These are phyloP conservation scores for Talaromyces sp. DNA, from an alignment of 2,329 filamentous ascomycete species.

Conservation along the genomic window DNA sequence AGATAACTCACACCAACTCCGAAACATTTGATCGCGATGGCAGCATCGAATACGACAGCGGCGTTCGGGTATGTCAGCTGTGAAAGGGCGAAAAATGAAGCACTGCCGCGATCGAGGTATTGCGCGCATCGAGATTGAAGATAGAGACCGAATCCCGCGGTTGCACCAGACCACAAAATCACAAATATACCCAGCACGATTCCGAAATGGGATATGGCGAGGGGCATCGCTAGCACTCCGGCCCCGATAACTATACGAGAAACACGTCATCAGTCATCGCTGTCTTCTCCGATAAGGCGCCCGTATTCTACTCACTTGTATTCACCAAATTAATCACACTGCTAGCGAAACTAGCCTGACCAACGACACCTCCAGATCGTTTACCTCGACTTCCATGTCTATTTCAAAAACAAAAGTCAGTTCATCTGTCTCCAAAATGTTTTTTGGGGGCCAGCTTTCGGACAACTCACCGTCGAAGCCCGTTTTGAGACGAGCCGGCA, in stretches of 20 bases:
- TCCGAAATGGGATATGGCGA: constrained; percentile 93
- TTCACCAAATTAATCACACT: constrained; percentile 95
- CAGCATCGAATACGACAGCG: constrained; percentile 90
- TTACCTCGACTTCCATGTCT: constrained; percentile 56
- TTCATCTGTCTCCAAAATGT: background rate
- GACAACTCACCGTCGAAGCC: constrained; percentile 32
- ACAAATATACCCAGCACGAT: constrained; percentile 81
- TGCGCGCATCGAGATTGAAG: constrained; percentile 90
- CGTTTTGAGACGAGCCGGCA: constrained; percentile 25
- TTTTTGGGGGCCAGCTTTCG: background rate
- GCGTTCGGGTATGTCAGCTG: constrained; percentile 97
- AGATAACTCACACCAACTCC: constrained; percentile 96
- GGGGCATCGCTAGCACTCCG: constrained; percentile 93
- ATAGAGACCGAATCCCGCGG: constrained; percentile 90
- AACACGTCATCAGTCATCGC: background rate
- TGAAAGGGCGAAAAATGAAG: constrained; percentile 95
- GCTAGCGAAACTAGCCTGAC: constrained; percentile 84
- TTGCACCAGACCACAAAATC: constrained; percentile 88
- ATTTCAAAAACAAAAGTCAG: constrained; percentile 1
- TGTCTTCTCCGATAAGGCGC: background rate
- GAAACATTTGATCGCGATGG: constrained; percentile 97
- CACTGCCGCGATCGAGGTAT: constrained; percentile 84
- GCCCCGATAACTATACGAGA: constrained; percentile 77
- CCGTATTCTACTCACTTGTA: constrained; percentile 68
- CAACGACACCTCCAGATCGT: constrained; percentile 68